Evolutionary conservation across 345 rosid species (phyloP), one percentile per base, ranked within the genome.

Genomic region (Noccaea bulbosa): DNA sequence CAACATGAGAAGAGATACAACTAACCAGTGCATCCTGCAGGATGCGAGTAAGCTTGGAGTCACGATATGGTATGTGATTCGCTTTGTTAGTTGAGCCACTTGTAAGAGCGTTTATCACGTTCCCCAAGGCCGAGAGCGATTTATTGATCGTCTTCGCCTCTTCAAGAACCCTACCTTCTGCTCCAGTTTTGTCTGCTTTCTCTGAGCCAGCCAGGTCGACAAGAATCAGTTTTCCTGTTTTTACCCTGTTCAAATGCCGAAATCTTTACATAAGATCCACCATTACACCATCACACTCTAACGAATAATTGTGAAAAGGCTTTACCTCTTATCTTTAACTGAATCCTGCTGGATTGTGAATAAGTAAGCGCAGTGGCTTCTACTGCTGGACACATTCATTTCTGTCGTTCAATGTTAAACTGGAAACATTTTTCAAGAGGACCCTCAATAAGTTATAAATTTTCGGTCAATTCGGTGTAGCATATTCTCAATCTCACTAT

Each of bases 201-300:
- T 93, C 96, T 11, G 98, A 90, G 72, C 98, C 98, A 11, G 96
- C 96, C 77, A 88, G 82, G 87, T 93, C 97, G 70, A 87, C 92
- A 58, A 90, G 93, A 65, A 90, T 70, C 44, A 93, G 72, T 70
- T 90, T 90, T 51, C 96, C 93, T 62, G 72, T 76, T 85, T 80
- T 87, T 41, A 62, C 70, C 77, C 92, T 87, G 82, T 33, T 52
- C 41, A 72, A 43, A 81, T 38, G 40, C 67, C 55, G 2, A 9
- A 48, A 64, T 49, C 37, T 48, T 58, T 38, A 58, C 8, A 65
- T 40, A 48, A 65, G 64, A 12, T 37, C 58, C 58, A 72, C 47
- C 65, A 47, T 5, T 27, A 64, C 8, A 55, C 1, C 50, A 55
- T 55, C 14, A 30, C 8, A 15, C 27, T 37, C 65, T 34, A 37